These are phyloP conservation scores for Sporothrix luriei DNA, from an alignment of 2,329 filamentous ascomycete genomes.

Conservation along the genomic window DNA sequence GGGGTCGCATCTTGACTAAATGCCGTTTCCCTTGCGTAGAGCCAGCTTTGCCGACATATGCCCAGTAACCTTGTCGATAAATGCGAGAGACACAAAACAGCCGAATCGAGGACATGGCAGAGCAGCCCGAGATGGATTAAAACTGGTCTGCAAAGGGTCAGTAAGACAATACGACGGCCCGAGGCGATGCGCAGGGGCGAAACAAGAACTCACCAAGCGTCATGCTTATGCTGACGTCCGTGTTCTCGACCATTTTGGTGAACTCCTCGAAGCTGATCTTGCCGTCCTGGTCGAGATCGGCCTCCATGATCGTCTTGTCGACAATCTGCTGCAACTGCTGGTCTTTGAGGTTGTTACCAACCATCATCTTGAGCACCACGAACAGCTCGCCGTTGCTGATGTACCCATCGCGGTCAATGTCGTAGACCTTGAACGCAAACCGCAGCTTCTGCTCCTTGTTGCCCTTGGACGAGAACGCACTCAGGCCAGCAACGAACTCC, in stretches of 20 bases:
- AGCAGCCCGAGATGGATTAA: not conserved
- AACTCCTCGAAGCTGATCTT: constrained; percentile 99
- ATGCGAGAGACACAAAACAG: not conserved
- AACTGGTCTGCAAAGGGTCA: constrained; percentile 29
- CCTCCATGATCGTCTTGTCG: constrained; percentile 99
- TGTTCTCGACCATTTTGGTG: constrained; percentile 97
- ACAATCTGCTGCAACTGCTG: constrained; percentile 99
- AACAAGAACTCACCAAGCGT: constrained; percentile 58
- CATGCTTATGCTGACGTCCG: constrained; percentile 75
- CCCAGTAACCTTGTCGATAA: not conserved
- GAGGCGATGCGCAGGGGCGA: not conserved
- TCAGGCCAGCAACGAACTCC: constrained; percentile 94
- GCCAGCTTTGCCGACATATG: not conserved
- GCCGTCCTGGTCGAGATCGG: constrained; percentile 90
- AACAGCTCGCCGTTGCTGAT: constrained; percentile 99
- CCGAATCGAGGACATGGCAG: not conserved
- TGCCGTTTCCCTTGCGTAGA: not conserved
- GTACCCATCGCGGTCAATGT: constrained; percentile 97
- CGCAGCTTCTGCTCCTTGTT: constrained; percentile 98
- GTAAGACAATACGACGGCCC: not conserved
- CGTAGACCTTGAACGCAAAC: constrained; percentile 99
- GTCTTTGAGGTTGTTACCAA: constrained; percentile 97
- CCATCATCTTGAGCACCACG: constrained; percentile 99
- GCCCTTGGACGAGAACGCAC: constrained; percentile 94
- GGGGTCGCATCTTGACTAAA: not conserved